These are phyloP conservation scores for Mimosa bimucronata DNA, from an alignment of 306 rosid species.

Conservation along the genomic window DNA sequence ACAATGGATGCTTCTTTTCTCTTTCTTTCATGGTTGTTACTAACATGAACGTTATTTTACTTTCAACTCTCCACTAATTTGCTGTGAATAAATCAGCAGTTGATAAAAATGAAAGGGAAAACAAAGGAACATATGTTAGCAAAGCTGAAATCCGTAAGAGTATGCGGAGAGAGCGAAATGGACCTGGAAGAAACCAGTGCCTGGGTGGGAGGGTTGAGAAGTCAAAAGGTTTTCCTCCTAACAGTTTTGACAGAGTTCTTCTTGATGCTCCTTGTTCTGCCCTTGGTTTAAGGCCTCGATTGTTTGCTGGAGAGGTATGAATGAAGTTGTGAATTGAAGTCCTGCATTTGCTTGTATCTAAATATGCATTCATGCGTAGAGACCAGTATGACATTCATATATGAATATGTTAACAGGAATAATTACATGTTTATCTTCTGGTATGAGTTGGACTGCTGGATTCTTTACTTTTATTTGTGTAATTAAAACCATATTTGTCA, in stretches of 20 bases:
- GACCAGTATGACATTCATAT: constrained; percentile 1
- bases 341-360: background rate
- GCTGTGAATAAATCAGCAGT: constrained; percentile 41
- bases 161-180: constrained; percentile 68
- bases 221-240: constrained; percentile 81
- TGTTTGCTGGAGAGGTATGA: constrained; percentile 87
- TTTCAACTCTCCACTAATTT: constrained; percentile 15
- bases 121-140: constrained; percentile 61
- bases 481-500: background rate
- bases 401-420: constrained; percentile 12
- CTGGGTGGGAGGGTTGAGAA: constrained; percentile 75
- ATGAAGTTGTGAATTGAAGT: constrained; percentile 19
- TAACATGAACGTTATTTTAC: constrained; percentile 33
- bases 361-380: background rate
- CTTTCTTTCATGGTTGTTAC: constrained; percentile 17
- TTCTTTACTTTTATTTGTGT: constrained; percentile 18
- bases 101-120: constrained; percentile 55
- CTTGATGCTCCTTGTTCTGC: constrained; percentile 99
- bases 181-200: constrained; percentile 86
- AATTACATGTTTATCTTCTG: constrained; percentile 18
- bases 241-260: constrained; percentile 96
- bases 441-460: constrained; percentile 27
- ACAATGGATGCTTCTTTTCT: constrained; percentile 26
- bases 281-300: constrained; percentile 92
- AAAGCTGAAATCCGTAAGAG: constrained; percentile 76